phyloP scores from a whole-genome alignment of 805 yeast genomes.

The Pichia membranifaciens region DNA sequence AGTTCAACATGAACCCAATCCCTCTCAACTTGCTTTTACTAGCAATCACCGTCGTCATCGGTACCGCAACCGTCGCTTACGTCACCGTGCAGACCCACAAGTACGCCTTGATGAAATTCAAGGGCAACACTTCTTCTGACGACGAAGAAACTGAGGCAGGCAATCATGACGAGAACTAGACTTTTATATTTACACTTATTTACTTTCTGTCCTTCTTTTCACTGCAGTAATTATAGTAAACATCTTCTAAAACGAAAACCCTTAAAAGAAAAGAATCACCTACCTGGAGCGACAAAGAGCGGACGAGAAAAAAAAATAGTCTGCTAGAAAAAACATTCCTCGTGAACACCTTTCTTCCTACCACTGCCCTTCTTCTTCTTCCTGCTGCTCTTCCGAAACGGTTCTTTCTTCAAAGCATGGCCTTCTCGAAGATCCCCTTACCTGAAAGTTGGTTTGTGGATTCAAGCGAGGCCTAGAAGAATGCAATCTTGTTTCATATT shows the following conservation, averaged over 20 bases:
- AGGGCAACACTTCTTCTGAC: neutral
- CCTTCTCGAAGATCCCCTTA: conserved; percentile 46
- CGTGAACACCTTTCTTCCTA: neutral
- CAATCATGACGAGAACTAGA: no score
- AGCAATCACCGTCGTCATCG: conserved; percentile 36
- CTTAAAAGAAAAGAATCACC: no score
- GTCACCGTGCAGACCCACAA: conserved; percentile 29
- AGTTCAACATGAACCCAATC: conserved; percentile 48
- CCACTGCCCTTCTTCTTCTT: neutral
- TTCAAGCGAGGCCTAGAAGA: conserved; percentile 45
- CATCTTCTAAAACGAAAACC: no score
- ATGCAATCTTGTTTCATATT: conserved; percentile 8
- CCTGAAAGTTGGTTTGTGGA: conserved; percentile 37
- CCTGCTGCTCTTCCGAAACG: neutral
- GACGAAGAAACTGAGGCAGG: neutral
- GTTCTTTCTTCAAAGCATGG: conserved; percentile 17
- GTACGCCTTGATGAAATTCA: conserved; percentile 13
- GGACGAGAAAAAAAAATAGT: no score
- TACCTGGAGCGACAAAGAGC: no score
- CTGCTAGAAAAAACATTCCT: neutral
- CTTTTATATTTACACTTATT: no score
- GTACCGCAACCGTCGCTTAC: conserved; percentile 36
- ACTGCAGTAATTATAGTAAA: no score
- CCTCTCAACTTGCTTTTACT: conserved; percentile 43
- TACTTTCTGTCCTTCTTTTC: no score